Percentiles rank a stretch among this genome's conserved stretches.
Evolutionary conservation across 2,329 filamentous ascomycete species (phyloP).

Genomic region (Parascedosporium putredinis): DNA sequence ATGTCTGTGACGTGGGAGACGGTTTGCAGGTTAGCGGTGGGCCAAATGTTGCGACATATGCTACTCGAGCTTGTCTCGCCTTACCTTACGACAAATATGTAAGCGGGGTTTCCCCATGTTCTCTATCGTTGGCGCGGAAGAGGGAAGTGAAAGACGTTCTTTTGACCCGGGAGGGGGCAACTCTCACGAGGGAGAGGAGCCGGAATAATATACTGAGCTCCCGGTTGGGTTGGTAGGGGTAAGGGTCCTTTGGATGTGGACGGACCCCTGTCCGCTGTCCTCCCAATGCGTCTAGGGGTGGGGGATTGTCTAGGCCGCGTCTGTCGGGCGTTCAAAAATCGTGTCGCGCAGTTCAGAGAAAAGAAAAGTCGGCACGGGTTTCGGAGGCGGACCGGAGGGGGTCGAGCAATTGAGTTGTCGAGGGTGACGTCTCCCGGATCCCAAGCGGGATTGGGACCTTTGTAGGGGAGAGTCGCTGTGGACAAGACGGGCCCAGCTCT

Average conservation of each 20-base stretch:
- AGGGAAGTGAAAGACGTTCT: too few species aligned
- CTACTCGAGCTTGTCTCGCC: too few species aligned
- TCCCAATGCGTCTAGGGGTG: too few species aligned
- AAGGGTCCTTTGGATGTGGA: not conserved
- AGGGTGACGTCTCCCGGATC: too few species aligned
- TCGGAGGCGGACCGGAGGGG: not conserved
- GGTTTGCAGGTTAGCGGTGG: not conserved
- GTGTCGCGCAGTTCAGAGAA: too few species aligned
- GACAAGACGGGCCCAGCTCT: not conserved
- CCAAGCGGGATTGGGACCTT: not conserved
- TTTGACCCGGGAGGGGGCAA: too few species aligned
- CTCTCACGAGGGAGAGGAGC: too few species aligned
- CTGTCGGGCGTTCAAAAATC: too few species aligned
- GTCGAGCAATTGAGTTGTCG: too few species aligned
- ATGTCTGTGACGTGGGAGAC: constrained; percentile 50
- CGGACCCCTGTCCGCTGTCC: constrained; percentile 1
- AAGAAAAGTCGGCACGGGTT: too few species aligned
- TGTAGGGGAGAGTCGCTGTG: not conserved
- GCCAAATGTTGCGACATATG: not conserved
- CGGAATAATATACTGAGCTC: too few species aligned
- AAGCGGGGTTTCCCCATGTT: constrained; percentile 32
- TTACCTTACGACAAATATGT: constrained; percentile 34
- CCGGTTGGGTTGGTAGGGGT: not conserved
- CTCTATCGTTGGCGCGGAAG: not conserved
- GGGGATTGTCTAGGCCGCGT: too few species aligned